Evolutionary conservation across 768 basidiomycete species (phyloP), one percentile per base, ranked within the genome.

Genomic region (Lactarius trivialis): DNA sequence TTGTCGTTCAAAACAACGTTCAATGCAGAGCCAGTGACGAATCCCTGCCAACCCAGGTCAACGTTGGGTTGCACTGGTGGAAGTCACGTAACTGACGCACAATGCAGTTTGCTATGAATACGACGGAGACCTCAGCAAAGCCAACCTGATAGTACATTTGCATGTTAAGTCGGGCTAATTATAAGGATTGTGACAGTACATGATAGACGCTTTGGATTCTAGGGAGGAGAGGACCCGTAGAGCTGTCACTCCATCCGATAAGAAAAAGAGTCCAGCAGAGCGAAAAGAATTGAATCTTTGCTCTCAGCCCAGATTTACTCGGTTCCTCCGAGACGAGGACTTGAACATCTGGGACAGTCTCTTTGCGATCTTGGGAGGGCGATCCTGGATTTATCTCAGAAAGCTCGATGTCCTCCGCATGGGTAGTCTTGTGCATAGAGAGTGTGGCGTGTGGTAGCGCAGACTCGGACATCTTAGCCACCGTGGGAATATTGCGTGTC

Each of bases 231-330:
- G 91, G 89, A 1, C 91, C 91, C 17, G 82, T 82, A 0, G 84
- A 80, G 14, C 84, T 85, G 71, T 91, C 90, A 68, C 86, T 89
- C 89, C 89, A 92, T 17, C 91, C 91, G 17, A 79, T 79, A 4
- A 89, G 72, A 62, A 85, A 85, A 52, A 86, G 56, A 12, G 77
- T 73, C 73, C 76, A 82, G 65, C 84, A 88, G 37, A 85, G 72
- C 1, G 84, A 71, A 19, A 73, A 66, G 60, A 85, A 81, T 63
- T 88, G 85, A 30, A 85, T 53, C 54, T 63, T 69, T 68, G 39
- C 65, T 65, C 51, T 39, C 36, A 28, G 26, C 4, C 5, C 21
- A 41, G 45, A 28, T 12, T 50, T 51, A 7, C 19, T 34, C 17
- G 45, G 15, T 30, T 43, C 48, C n/a, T 43, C 48, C n/a, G 45